Evolutionary conservation across 805 yeast species (phyloP).

Genomic region (Candida sithepensis): DNA sequence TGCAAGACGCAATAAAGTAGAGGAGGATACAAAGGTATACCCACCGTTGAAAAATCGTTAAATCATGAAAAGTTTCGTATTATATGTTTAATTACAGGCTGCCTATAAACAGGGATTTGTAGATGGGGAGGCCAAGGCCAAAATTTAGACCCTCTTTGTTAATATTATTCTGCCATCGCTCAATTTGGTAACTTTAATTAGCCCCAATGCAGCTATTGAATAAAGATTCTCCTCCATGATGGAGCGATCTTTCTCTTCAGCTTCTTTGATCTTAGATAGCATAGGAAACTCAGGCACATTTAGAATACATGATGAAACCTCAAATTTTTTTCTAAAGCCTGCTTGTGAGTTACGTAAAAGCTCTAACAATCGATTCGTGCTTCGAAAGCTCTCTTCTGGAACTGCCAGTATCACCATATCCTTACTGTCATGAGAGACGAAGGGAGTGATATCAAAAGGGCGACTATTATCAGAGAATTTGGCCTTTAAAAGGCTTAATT

Average conservation of each 20-base stretch:
- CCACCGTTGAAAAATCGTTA: no score
- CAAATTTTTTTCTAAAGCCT: conserved; percentile 4
- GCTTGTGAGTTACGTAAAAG: conserved; percentile 3
- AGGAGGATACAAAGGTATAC: no score
- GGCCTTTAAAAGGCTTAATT: conserved; percentile 5
- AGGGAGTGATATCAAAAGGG: conserved; percentile 1
- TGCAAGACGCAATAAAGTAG: no score
- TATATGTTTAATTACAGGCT: no score
- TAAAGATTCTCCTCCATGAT: conserved; percentile 18
- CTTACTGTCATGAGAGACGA: background rate
- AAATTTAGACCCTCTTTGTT: conserved; percentile 6
- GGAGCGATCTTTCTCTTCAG: conserved; percentile 2
- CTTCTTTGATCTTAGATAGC: conserved; percentile 12
- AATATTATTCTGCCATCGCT: conserved; percentile 19
- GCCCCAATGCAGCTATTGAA: conserved; percentile 22
- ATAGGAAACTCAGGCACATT: conserved; percentile 24
- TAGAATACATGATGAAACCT: conserved; percentile 17
- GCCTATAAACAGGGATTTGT: no score
- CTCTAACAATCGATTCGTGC: conserved; percentile 8
- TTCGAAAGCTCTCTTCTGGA: conserved; percentile 15
- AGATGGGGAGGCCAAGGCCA: no score
- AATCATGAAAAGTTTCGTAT: no score
- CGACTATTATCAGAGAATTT: conserved; percentile 1
- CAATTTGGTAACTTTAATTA: conserved; percentile 20
- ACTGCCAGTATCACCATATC: conserved; percentile 13